Evolutionary conservation across 2,329 filamentous ascomycete genomes (phyloP), one percentile per base, ranked within the genome.

Genomic region (Chaetomiaceae sp.): DNA sequence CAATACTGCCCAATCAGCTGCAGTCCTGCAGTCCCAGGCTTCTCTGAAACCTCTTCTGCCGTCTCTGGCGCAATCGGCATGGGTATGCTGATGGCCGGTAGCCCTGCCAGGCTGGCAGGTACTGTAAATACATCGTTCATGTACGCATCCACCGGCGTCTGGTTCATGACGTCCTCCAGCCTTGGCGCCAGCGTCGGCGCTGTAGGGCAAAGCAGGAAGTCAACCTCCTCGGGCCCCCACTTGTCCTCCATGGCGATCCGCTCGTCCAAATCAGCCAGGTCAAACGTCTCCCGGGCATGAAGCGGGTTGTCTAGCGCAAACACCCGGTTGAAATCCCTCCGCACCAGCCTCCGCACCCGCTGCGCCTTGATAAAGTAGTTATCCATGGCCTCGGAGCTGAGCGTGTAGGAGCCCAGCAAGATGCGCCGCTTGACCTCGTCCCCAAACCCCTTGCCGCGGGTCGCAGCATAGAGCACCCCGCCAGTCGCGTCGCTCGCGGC

Each of bases 341-440:
- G 86, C 2, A 99, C 89, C 16, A 95, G 75, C 50, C 89, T 80
- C 1, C 94, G 85, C 34, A 96, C 82, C 59, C 86, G 86, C 71
- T 99, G 94, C 41, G 94, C 94, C 67, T 96, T 87, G 57, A 96
- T 81, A 65, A 99, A 99, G 70, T 97, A 96, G 67, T 97, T 99
- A 68, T 96, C 87, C 65, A 95, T 94, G 9, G 90, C 90, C 56
- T 87, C 83, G 0, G 92, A 91, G 69, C 89, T 95, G 48, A 99
- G 78, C 36, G 86, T 91, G 67, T 96, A 97, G 0, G 90, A 86
- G 14, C 94, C 94, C 0, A 99, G 80, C 8, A 99, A 72, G 54
- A 99, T 95, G 34, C 94, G 84, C 48, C 90, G 80, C 65, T 86
- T 84, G 10, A 96, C 92, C 70, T 99, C 94, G 6, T 80, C 74